phyloP scores from a whole-genome alignment of 805 yeast genomes.

The Candida vartiovaarae region DNA sequence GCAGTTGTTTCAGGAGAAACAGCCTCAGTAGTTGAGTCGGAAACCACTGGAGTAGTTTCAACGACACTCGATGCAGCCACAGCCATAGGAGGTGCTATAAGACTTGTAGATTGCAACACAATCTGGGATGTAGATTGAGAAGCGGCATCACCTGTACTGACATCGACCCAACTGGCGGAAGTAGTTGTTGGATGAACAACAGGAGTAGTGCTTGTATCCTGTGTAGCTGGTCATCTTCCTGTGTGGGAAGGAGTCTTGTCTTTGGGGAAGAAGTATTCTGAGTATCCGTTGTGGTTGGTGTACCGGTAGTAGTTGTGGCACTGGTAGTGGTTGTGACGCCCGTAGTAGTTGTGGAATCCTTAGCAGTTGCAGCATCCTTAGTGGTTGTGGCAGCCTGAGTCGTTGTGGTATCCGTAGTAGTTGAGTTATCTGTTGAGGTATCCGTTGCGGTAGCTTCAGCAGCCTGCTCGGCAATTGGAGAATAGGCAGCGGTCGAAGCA shows the following conservation, averaged over 20 bases:
- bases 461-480: background rate
- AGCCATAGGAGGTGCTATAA: background rate
- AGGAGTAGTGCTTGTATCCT: background rate
- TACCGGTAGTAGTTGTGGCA: background rate
- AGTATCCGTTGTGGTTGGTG: background rate
- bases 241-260: too few relatives aligned
- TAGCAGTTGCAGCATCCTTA: background rate
- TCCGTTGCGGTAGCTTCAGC: background rate
- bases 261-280: too few relatives aligned
- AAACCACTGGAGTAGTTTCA: background rate
- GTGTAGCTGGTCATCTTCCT: too few relatives aligned
- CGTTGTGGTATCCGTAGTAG: background rate
- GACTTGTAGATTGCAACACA: background rate
- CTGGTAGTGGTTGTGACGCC: background rate
- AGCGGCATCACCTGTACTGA: background rate
- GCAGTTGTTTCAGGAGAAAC: background rate
- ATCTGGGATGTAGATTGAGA: background rate
- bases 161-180: background rate
- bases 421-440: background rate
- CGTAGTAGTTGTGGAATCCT: background rate
- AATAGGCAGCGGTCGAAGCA: too few relatives aligned
- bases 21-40: background rate
- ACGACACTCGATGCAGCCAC: background rate
- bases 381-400: background rate
- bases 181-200: background rate